phyloP scores from a whole-genome alignment of 2,329 filamentous ascomycete genomes.

The Penicillium sp. region DNA sequence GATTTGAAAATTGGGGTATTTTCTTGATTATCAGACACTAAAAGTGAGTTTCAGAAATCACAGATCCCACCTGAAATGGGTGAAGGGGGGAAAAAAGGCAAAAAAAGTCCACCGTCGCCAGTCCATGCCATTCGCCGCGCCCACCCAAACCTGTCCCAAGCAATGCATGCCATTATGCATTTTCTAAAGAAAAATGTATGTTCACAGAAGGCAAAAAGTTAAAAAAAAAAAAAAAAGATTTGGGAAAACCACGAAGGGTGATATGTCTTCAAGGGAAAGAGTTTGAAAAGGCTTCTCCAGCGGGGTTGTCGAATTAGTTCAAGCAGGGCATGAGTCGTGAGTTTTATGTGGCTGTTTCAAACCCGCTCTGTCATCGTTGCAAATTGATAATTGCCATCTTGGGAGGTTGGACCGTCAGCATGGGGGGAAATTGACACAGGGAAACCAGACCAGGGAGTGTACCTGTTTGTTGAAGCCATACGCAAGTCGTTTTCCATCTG shows the following conservation, averaged over 20 bases:
- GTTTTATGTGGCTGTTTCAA: conserved; percentile 1
- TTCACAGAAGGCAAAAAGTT: conserved; percentile 24
- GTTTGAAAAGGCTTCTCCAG: conserved; percentile 1
- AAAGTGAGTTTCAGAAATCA: conserved; percentile 13
- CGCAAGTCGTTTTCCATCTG: conserved; percentile 54
- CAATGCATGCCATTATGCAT: conserved; percentile 34
- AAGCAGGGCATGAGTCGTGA: conserved; percentile 11
- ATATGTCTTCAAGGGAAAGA: conserved; percentile 6
- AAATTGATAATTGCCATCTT: conserved; percentile 44
- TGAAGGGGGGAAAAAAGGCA: conserved; percentile 8
- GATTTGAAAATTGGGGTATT: conserved; percentile 1
- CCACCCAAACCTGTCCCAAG: conserved; percentile 26
- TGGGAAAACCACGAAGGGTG: conserved; percentile 7
- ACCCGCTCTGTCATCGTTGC: conserved; percentile 34
- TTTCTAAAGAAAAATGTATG: conserved; percentile 33
- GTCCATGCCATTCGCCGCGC: conserved; percentile 29
- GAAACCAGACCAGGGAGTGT: conserved; percentile 21
- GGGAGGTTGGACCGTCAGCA: background rate
- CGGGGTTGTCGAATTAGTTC: conserved; percentile 3
- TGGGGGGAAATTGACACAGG: background rate
- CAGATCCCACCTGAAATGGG: conserved; percentile 12
- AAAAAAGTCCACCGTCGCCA: conserved; percentile 22
- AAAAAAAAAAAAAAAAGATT: conserved; percentile 2
- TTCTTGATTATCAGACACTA: conserved; percentile 15
- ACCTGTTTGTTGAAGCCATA: conserved; percentile 53